These are phyloP conservation scores for Tephrocybe sp. DNA, from an alignment of 768 basidiomycete genomes.

Conservation along the genomic window DNA sequence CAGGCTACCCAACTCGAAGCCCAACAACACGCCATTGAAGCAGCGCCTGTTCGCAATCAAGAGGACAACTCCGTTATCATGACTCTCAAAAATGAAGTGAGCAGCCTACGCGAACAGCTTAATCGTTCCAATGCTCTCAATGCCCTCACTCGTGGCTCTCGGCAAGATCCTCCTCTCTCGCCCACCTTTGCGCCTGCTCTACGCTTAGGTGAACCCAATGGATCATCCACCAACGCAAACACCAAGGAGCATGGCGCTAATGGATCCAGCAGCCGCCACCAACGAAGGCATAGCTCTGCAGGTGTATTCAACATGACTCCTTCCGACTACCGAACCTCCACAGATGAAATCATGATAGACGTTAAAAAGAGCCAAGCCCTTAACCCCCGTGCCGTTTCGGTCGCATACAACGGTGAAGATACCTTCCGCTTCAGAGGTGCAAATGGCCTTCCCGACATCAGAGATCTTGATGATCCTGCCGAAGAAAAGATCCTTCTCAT, in stretches of 20 bases:
- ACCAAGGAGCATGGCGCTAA: constrained; percentile 26
- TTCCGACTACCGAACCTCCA: constrained; percentile 66
- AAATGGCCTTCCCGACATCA: constrained; percentile 69
- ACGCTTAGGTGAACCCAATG: constrained; percentile 50
- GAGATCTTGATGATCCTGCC: constrained; percentile 80
- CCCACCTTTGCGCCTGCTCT: constrained; percentile 85
- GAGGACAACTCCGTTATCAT: constrained; percentile 88
- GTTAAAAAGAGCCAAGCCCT: constrained; percentile 68
- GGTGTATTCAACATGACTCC: constrained; percentile 65
- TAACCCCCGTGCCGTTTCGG: constrained; percentile 83
- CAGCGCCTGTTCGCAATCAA: constrained; percentile 58
- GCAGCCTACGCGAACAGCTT: constrained; percentile 89
- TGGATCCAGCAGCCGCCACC: constrained; percentile 50
- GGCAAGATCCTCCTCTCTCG: constrained; percentile 70
- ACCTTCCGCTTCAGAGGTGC: constrained; percentile 58
- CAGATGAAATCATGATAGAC: constrained; percentile 74
- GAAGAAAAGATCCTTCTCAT: constrained; percentile 95
- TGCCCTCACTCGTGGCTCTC: constrained; percentile 71
- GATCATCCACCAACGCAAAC: constrained; percentile 29
- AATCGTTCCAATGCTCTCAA: constrained; percentile 94
- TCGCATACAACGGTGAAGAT: constrained; percentile 84
- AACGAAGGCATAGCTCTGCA: constrained; percentile 84
- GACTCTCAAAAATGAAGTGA: constrained; percentile 89
- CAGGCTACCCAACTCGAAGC: constrained; percentile 76
- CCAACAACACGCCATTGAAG: constrained; percentile 69